A percentile compares a stretch with the other conserved stretches of the same genome.
Evolutionary conservation across 1,139 yeast species (phyloP).

Genomic region (Williopsis jadinii): DNA sequence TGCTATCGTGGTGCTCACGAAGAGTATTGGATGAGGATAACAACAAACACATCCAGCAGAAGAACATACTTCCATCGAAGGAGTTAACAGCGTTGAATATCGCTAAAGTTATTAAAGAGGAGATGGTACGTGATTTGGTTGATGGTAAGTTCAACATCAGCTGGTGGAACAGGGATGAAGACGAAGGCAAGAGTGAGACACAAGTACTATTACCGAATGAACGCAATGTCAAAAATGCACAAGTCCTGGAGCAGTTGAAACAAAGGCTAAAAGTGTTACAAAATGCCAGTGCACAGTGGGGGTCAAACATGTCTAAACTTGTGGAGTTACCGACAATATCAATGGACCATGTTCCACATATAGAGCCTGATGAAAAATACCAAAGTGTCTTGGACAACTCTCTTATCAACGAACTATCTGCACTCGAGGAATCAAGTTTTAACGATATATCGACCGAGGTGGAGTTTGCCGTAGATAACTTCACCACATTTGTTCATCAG

Average conservation of each 20-base stretch:
- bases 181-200: conserved; percentile 6
- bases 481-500: conserved; percentile 14
- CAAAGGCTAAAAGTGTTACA: conserved; percentile 37
- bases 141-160: conserved; percentile 56
- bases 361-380: conserved; percentile 4
- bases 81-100: conserved; percentile 40
- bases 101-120: conserved; percentile 63
- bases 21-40: conserved; percentile 36
- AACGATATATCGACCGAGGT: conserved; percentile 17
- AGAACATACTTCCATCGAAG: conserved; percentile 23
- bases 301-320: conserved; percentile 15
- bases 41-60: conserved; percentile 21
- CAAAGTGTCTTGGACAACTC: conserved; percentile 12
- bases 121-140: conserved; percentile 48
- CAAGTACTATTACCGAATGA: conserved; percentile 43
- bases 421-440: conserved; percentile 14
- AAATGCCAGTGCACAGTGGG: conserved; percentile 46
- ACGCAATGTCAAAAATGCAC: conserved; percentile 44
- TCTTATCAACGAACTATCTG: conserved; percentile 10
- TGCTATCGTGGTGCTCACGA: conserved; percentile 63
- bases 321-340: conserved; percentile 10
- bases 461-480: conserved; percentile 16
- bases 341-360: conserved; percentile 4
- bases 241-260: conserved; percentile 39
- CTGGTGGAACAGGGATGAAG: conserved; percentile 50